These are phyloP conservation scores for Mrakia frigida DNA, from an alignment of 768 basidiomycete species.

Conservation along the genomic window DNA sequence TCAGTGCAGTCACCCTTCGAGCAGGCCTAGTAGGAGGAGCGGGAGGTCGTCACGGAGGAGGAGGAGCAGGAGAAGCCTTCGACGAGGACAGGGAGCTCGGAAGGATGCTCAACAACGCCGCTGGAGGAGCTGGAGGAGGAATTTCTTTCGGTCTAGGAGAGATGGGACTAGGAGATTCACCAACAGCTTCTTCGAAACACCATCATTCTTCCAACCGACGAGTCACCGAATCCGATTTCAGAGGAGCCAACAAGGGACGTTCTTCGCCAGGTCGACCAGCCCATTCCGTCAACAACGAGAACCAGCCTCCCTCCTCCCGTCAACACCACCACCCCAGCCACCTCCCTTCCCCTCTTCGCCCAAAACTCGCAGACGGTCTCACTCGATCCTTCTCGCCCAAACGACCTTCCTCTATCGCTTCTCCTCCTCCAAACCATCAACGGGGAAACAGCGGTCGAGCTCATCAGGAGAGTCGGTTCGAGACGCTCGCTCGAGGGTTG, in stretches of 20 bases:
- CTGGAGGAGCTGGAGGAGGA: not conserved
- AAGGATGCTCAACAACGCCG: constrained; percentile 17
- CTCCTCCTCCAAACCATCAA: not conserved
- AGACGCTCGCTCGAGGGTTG: constrained; percentile 30
- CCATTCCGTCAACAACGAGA: constrained; percentile 14
- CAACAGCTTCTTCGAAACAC: not conserved
- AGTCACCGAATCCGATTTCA: constrained; percentile 20
- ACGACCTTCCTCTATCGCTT: constrained; percentile 55
- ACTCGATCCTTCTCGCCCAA: constrained; percentile 42
- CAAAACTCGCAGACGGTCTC: constrained; percentile 33
- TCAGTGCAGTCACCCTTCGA: constrained; percentile 75
- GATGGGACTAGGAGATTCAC: not conserved
- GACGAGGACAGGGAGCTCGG: constrained; percentile 31
- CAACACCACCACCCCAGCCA: constrained; percentile 8
- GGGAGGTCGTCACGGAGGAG: constrained; percentile 48
- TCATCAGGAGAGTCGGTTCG: constrained; percentile 23
- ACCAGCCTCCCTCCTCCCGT: not conserved
- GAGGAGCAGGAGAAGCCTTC: constrained; percentile 36
- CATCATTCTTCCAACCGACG: not conserved
- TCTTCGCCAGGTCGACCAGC: not conserved
- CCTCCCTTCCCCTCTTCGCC: constrained; percentile 7
- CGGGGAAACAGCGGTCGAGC: not conserved
- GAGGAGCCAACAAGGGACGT: not conserved
- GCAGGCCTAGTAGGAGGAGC: constrained; percentile 61
- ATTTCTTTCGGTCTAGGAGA: constrained; percentile 30